Evolutionary conservation across 441 rosid species (phyloP).

Genomic region (Syzygium malaccense): DNA sequence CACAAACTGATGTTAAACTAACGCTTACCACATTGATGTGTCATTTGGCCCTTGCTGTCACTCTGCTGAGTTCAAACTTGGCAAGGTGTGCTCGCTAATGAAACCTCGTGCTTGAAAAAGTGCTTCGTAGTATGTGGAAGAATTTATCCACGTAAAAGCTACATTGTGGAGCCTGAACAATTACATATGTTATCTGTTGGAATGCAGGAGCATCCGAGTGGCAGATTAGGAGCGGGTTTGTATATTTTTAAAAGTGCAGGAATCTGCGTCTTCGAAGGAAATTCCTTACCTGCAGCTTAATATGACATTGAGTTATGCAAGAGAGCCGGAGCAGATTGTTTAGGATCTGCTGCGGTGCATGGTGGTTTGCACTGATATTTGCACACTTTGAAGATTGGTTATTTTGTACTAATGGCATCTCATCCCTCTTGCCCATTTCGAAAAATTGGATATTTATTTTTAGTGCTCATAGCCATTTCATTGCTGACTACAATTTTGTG

Average conservation of each 20-base stretch:
- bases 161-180: not conserved
- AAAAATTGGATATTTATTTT: not conserved
- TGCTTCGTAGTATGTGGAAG: not conserved
- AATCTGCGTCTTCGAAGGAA: constrained; percentile 70
- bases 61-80: not conserved
- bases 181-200: not conserved
- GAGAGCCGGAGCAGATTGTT: constrained; percentile 91
- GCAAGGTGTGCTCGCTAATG: not conserved
- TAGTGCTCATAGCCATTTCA: not conserved
- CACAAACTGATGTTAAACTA: not conserved
- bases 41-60: not conserved
- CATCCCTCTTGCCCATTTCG: not conserved
- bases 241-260: constrained; percentile 85
- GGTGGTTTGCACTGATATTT: not conserved
- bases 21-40: not conserved
- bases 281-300: constrained; percentile 86
- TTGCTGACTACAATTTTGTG: not conserved
- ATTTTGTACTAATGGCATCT: not conserved
- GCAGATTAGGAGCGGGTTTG: constrained; percentile 77
- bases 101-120: not conserved
- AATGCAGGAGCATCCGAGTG: constrained; percentile 79
- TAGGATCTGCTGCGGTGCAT: not conserved
- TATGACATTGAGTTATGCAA: constrained; percentile 84
- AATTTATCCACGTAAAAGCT: not conserved
- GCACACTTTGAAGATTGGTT: not conserved